A percentile compares a stretch with the other conserved stretches of the same genome.
Evolutionary conservation across 352 stramenopile species (phyloP).

Genomic region (Phytophthora sp.): DNA sequence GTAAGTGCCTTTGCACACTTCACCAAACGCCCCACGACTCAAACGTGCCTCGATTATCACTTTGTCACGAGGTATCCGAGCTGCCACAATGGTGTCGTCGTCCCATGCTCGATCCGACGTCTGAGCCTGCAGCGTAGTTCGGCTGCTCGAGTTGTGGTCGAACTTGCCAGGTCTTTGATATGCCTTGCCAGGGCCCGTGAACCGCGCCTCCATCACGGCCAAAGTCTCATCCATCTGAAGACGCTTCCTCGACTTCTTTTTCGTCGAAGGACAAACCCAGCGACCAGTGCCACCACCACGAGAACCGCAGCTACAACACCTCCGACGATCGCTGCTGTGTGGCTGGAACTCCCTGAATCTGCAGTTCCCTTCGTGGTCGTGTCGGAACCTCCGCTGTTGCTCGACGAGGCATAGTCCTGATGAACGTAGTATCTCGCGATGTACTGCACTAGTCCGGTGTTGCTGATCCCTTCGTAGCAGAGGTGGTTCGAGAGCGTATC

Average conservation of each 20-base stretch:
- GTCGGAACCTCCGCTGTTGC: background rate
- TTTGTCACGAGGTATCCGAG: slow-evolving; percentile 18
- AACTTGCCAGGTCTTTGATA: slow-evolving; percentile 5
- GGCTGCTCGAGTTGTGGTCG: slow-evolving; percentile 13
- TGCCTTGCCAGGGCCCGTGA: background rate
- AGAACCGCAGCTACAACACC: slow-evolving; percentile 1
- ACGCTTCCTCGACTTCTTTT: slow-evolving; percentile 2
- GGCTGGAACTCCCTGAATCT: background rate
- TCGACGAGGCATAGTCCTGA: slow-evolving; percentile 9
- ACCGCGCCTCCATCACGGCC: slow-evolving; percentile 10
- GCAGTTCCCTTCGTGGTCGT: background rate
- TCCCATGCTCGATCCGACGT: slow-evolving; percentile 23
- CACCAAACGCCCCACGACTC: slow-evolving; percentile 10
- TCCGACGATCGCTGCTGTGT: slow-evolving; percentile 1
- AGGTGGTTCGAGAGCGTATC: slow-evolving; percentile 17
- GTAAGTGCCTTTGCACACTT: slow-evolving; percentile 18
- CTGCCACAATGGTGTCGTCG: slow-evolving; percentile 23
- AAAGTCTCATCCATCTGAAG: slow-evolving; percentile 10
- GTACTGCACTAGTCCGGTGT: slow-evolving; percentile 15
- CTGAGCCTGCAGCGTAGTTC: slow-evolving; percentile 1
- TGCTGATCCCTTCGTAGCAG: slow-evolving; percentile 29
- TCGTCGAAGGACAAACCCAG: background rate
- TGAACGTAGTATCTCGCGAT: slow-evolving; percentile 22
- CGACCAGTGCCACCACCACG: slow-evolving; percentile 3
- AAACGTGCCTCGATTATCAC: slow-evolving; percentile 3